Evolutionary conservation across 2,329 filamentous ascomycete species (phyloP), one percentile per base, ranked within the genome.

Genomic region (Botrytis porri): DNA sequence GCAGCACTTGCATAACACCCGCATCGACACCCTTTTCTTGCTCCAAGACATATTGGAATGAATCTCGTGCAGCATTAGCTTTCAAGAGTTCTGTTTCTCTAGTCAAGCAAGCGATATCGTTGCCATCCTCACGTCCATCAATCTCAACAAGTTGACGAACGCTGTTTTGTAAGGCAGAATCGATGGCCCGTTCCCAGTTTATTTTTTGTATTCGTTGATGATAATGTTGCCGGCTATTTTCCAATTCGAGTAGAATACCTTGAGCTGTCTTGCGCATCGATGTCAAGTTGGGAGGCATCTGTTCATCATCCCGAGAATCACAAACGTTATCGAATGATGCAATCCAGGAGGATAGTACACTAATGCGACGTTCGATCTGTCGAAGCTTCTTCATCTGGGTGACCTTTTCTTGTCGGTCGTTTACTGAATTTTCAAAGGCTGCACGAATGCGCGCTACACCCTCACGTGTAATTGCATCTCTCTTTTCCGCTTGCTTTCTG

Each of bases 341-440:
- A 73, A 98, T 92, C 96, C 96, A 99, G 1, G 92, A 91, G 5
- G 92, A 95, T n/a, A 99, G 86, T 74, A 97, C 86, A 10, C 90
- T 88, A 75, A 98, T 97, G 25, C 96, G 89, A 76, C 94, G 89
- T 83, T 97, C 94, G 45, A 97, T 90, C 71, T 92, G 89, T 77
- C 92, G 90, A 74, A 97, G 84, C 77, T 93, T 94, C 84, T 93
- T 93, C 90, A 97, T 93, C 79, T 90, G 90, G 74, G 85, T 88
- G 61, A 92, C 85, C 77, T 93, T 93, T 75, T 98, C 94, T 78
- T 92, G 89, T 67, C 96, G 88, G 81, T 98, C 94, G 0, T 87
- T 79, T 5, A 88, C 85, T 0, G 94, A 92, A 80, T 97, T 90
- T 25, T 97, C 93, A 81, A 94, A 98, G 37, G 96, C 93, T 12